These are phyloP conservation scores for Petunia axillaris DNA, from an alignment of 257 asterid species.

Conservation along the genomic window DNA sequence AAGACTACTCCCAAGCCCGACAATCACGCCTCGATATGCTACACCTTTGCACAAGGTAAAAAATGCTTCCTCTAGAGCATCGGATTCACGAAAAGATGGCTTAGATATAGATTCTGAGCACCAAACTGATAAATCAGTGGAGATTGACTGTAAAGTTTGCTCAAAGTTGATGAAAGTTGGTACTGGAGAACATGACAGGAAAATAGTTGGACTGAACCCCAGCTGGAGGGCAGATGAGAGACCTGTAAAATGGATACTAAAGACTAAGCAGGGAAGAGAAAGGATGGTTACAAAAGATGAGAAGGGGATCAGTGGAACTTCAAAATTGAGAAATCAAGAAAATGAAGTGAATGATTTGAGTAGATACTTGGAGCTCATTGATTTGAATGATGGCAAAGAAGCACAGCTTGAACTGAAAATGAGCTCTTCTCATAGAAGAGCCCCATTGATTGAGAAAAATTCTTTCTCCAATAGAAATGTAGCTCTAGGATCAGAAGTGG, in stretches of 20 bases:
- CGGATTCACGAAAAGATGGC: slow-evolving; percentile 23
- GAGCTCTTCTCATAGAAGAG: slow-evolving; percentile 38
- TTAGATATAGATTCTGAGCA: slow-evolving; percentile 17
- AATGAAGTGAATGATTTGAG: slow-evolving; percentile 46
- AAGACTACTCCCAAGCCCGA: slow-evolving; percentile 24
- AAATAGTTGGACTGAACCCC: slow-evolving; percentile 26
- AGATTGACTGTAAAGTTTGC: slow-evolving; percentile 25
- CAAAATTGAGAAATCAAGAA: not conserved
- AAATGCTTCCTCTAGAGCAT: slow-evolving; percentile 26
- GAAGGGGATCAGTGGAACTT: not conserved
- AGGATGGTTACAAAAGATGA: slow-evolving; percentile 20
- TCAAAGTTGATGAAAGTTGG: slow-evolving; percentile 29
- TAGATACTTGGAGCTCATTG: slow-evolving; percentile 50
- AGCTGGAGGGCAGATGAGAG: slow-evolving; percentile 28
- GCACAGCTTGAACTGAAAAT: slow-evolving; percentile 13
- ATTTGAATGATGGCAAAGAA: slow-evolving; percentile 36
- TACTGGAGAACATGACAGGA: slow-evolving; percentile 30
- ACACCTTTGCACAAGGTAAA: slow-evolving; percentile 31
- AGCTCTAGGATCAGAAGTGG: slow-evolving; percentile 21
- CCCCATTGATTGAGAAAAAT: slow-evolving; percentile 59
- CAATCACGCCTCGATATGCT: slow-evolving; percentile 28
- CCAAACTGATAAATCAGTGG: not conserved
- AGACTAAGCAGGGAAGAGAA: slow-evolving; percentile 31
- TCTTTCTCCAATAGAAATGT: slow-evolving; percentile 36
- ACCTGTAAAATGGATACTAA: slow-evolving; percentile 20